Evolutionary conservation across 1,284 basidiomycete species (phyloP).

Genomic region (Leccinum subatratum): DNA sequence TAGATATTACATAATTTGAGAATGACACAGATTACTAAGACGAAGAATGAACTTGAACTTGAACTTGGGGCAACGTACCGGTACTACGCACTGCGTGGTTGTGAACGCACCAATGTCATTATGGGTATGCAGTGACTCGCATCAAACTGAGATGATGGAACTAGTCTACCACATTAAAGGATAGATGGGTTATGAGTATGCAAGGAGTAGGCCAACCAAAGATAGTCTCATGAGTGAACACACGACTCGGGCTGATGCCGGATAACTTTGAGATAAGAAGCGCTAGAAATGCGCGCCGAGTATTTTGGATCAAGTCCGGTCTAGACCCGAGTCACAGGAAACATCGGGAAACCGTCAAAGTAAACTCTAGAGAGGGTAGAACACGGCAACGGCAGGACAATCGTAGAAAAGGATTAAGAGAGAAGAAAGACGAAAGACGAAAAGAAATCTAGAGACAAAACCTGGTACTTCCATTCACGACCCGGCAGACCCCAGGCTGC

Average conservation of each 20-base stretch:
- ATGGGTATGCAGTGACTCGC: neutral
- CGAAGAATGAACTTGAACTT: no score
- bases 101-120: neutral
- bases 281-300: neutral
- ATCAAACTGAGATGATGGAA: neutral
- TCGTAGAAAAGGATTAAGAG: neutral
- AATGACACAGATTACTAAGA: no score
- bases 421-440: neutral
- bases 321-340: neutral
- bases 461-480: neutral
- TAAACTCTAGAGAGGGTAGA: neutral
- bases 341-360: neutral
- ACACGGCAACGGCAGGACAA: neutral
- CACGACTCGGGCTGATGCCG: neutral
- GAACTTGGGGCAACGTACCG: no score
- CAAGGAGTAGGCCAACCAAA: neutral
- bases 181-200: neutral
- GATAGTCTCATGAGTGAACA: neutral
- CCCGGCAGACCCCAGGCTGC: neutral
- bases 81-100: neutral
- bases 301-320: neutral
- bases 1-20: no score
- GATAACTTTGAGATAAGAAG: neutral
- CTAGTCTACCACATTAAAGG: neutral
- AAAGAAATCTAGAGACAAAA: neutral